Conservation (phyloP, 176 grass and related monocot genomes). For the Thalia dealbata region DNA sequence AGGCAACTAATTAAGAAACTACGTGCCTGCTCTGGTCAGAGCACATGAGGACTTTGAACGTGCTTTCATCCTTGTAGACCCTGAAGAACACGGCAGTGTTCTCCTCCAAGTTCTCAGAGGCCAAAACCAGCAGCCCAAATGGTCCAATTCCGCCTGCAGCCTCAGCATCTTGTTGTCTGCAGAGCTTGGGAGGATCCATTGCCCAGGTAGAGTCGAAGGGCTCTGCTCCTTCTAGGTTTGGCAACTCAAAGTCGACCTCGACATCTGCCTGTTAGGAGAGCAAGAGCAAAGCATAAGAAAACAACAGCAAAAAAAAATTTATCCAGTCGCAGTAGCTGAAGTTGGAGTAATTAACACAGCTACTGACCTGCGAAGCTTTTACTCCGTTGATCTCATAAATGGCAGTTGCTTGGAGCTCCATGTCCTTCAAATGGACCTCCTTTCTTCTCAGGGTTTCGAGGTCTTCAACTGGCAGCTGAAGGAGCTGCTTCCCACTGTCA, state of each 20-base stretch:
- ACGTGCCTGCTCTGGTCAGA: constrained; percentile 59
- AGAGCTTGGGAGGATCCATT: constrained; percentile 48
- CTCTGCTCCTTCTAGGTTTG: constrained; percentile 27
- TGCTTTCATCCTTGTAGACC: constrained; percentile 48
- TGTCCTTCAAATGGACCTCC: constrained; percentile 28
- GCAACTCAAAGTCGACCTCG: constrained; percentile 58
- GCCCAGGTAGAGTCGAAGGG: constrained; percentile 59
- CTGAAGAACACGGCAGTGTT: constrained; percentile 56
- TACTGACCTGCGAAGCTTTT: constrained; percentile 48
- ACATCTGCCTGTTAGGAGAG: constrained; percentile 54
- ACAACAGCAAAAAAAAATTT: not conserved
- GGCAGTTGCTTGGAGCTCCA: constrained; percentile 43
- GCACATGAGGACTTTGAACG: constrained; percentile 57
- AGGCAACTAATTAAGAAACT: not conserved
- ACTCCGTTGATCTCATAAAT: constrained; percentile 54
- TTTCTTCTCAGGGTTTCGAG: constrained; percentile 52
- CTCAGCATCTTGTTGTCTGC: constrained; percentile 35
- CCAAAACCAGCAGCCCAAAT: constrained; percentile 70
- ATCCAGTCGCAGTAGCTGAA: not conserved
- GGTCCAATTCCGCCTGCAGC: constrained; percentile 40
- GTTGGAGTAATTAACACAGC: not conserved
- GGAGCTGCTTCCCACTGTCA: constrained; percentile 41
- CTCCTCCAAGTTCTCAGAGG: constrained; percentile 56
- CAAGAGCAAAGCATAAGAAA: constrained; percentile 6
- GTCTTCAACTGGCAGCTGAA: constrained; percentile 87